Base-by-base conservation (phyloP, 768 basidiomycete species). In the Boletellus ananiceps region DNA sequence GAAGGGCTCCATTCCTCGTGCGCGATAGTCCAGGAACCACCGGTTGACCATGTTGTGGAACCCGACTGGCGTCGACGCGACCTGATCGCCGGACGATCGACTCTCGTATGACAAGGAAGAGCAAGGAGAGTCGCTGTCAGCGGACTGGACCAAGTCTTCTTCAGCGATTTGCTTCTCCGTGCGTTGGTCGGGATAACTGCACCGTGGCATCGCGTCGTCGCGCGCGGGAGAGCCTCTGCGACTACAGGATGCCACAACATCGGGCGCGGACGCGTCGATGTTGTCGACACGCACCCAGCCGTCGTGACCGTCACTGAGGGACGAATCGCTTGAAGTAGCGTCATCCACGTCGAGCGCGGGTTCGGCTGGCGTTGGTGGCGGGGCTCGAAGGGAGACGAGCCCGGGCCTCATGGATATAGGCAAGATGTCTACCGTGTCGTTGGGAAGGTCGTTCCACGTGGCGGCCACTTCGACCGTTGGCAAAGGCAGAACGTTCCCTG, bases 401-500 rank as follows among this genome's bases (percentile, higher is more conserved):
- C n/a, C 40, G 2, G 48, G 38, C 40, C 49, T 47, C 44, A 49
- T 37, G 2, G 46, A 49, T 45, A 50, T 40, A 4, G 60, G 36
- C n/a, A 56, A 23, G 43, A 39, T 32, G 13, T 55, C 42, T 23
- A 41, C 16, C 5, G 13, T 67, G 7, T 41, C 11, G 16, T 67
- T 67, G n/a, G 66, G 66, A 27, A 65, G n/a, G 32, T 54, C 45
- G 8, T 44, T 36, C 66, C 66, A 67, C 12, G 56, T 55, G n/a
- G 49, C 56, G 39, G n/a, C 50, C 33, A 62, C 45, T 27, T 49
- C 31, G 13, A 33, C 41, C 14, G 49, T 41, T n/a, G 67, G 61
- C 0, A 37, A 9, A 5, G 63, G 66, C 5, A 67, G 52, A 19
- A 0, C 32, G 9, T 11, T 23, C 2, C 39, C 51, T 6, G 35